Evolutionary conservation across 148 eudicot genomes (phyloP), one percentile per base, ranked within the genome.

Genomic region (Pouteria glomerata): DNA sequence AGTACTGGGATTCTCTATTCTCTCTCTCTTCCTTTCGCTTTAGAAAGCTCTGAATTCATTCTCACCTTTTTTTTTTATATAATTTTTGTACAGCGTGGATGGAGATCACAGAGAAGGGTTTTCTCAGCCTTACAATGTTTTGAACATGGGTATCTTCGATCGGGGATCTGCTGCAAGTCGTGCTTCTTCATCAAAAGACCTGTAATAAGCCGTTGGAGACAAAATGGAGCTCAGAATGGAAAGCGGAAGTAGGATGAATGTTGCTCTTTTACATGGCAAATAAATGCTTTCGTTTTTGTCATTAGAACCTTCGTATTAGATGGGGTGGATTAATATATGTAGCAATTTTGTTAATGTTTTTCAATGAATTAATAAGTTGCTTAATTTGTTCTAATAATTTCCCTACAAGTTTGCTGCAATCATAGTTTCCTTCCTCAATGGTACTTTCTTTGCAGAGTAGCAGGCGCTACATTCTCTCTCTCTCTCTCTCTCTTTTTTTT

Each of bases 11-110:
- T 45, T 45, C 21, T 42, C 58, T 31, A 15, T 48, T 69, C 72
- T 65, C 21, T 19, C 59, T 63, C 73, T 34, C 18, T 71, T 74
- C 59, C 51, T 66, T 67, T 41, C 41, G 60, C 61, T 64, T 45
- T 72, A 16, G 63, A 60, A 44, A 45, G 68, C 71, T n/a, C n/a
- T 47, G 63, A 24, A 44, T 72, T 44, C 80, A 73, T 71, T 62
- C 83, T 82, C 58, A 83, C n/a, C 66, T 63, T 18, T 42, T 67
- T 39, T 53, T 55, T 78, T 68, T 63, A 61, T 1, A 50, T 26
- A 80, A 19, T 78, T 73, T 57, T 34, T 81, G 63, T 74, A 73
- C 89, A 87, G 95, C 63, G 2, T 76, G 70, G 81, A 75, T 79
- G 77, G 76, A 62, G 83, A 75, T 66, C 24, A 27, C 37, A 69